Conservation (phyloP, 352 stramenopile species). For the Elongisporangium undulatum region DNA sequence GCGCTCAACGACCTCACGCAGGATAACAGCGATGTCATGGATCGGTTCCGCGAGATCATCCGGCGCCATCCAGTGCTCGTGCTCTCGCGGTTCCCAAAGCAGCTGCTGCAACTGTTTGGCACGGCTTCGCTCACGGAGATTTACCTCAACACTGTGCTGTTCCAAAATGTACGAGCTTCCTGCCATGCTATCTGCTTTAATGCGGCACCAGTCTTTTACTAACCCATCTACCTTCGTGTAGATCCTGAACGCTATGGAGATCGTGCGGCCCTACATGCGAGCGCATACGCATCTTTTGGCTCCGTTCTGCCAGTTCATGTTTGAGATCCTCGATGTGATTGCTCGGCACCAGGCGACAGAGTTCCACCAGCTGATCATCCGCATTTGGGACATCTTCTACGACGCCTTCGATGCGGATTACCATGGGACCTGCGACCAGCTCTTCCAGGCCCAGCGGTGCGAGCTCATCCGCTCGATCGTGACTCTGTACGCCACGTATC, state of each 20-base stretch:
- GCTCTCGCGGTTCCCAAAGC: conserved; percentile 40
- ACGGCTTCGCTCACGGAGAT: conserved; percentile 61
- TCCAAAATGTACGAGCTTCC: conserved; percentile 44
- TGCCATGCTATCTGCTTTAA: background rate
- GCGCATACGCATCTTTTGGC: conserved; percentile 24
- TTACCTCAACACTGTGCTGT: conserved; percentile 56
- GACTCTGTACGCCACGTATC: conserved; percentile 41
- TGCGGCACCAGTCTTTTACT: background rate
- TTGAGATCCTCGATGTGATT: conserved; percentile 67
- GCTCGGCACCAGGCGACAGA: conserved; percentile 56
- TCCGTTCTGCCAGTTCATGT: conserved; percentile 46
- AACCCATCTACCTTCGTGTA: conserved; percentile 9
- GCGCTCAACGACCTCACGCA: conserved; percentile 34
- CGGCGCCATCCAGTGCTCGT: conserved; percentile 53
- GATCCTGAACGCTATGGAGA: conserved; percentile 61
- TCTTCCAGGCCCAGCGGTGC: conserved; percentile 34
- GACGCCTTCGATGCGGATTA: conserved; percentile 38
- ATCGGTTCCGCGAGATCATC: conserved; percentile 53
- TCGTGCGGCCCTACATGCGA: conserved; percentile 33
- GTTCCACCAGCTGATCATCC: conserved; percentile 55
- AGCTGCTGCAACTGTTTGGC: conserved; percentile 46
- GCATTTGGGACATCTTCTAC: conserved; percentile 44
- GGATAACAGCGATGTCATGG: conserved; percentile 42
- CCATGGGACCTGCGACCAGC: conserved; percentile 18
- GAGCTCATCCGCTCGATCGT: conserved; percentile 39